These are phyloP conservation scores for Flaveria bidentis DNA, from an alignment of 129 eudicot genomes.

Conservation along the genomic window DNA sequence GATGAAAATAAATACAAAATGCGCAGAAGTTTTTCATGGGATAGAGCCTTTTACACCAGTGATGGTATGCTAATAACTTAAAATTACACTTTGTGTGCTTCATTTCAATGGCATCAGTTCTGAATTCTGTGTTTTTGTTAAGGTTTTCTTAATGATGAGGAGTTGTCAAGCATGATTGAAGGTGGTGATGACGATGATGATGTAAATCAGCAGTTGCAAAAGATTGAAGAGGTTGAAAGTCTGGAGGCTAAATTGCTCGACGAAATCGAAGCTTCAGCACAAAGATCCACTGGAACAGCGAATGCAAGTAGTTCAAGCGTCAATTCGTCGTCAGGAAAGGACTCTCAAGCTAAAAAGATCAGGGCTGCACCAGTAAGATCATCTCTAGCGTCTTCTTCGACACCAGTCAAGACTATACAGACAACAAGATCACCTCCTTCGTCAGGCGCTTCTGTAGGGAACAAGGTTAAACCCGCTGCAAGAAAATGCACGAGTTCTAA, in stretches of 20 bases:
- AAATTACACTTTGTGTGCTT: background rate
- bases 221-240: slow-evolving; percentile 49
- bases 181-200: slow-evolving; percentile 41
- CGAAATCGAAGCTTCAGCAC: slow-evolving; percentile 71
- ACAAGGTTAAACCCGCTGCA: background rate
- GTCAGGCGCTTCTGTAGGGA: background rate
- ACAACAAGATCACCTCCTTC: slow-evolving; percentile 1
- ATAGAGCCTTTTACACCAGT: slow-evolving; percentile 70
- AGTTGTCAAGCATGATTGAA: slow-evolving; percentile 70
- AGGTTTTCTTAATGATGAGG: slow-evolving; percentile 81
- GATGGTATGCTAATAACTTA: slow-evolving; percentile 46
- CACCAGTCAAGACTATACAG: background rate
- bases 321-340: slow-evolving; percentile 31
- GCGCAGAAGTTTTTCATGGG: slow-evolving; percentile 92
- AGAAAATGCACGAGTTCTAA: slow-evolving; percentile 15
- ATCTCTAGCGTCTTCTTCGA: background rate
- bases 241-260: slow-evolving; percentile 64
- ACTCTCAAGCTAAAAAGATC: slow-evolving; percentile 20
- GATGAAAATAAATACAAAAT: slow-evolving; percentile 46
- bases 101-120: background rate
- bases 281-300: slow-evolving; percentile 49
- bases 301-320: slow-evolving; percentile 26
- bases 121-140: background rate
- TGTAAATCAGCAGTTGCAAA: slow-evolving; percentile 39
- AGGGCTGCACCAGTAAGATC: background rate